Percentiles rank a stretch among this genome's conserved stretches.
Evolutionary conservation across 148 eudicot genomes (phyloP).

Genomic region (Vaccinium corymbosum): DNA sequence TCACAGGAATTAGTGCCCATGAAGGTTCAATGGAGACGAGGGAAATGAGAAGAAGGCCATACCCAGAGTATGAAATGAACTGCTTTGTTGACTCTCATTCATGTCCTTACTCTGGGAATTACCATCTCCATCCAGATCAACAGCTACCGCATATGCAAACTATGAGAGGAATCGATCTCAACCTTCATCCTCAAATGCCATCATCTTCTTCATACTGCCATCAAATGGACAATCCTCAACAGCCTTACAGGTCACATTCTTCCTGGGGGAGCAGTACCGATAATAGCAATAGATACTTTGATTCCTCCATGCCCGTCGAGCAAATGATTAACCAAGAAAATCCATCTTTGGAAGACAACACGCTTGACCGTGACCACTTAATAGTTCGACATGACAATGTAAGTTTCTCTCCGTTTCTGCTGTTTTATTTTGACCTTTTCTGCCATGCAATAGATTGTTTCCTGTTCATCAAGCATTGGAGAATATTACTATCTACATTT

Average conservation of each 20-base stretch:
- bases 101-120: neutral
- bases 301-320: neutral
- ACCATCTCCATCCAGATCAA: neutral
- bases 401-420: neutral
- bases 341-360: neutral
- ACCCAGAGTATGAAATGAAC: neutral
- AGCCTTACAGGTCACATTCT: neutral
- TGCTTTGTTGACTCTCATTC: neutral
- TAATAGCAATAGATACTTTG: neutral
- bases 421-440: neutral
- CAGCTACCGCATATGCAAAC: neutral
- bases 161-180: neutral
- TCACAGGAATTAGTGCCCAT: neutral
- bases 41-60: neutral
- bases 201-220: constrained; percentile 5
- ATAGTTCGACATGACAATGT: neutral
- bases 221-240: neutral
- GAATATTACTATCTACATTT: neutral
- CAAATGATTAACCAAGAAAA: neutral
- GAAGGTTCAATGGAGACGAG: neutral
- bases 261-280: neutral
- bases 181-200: constrained; percentile 4
- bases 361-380: neutral
- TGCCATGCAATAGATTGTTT: too few species aligned
- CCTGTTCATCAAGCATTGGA: neutral